Evolutionary conservation across 331 rosid genomes (phyloP).

Genomic region (Erythrophleum ivorense): DNA sequence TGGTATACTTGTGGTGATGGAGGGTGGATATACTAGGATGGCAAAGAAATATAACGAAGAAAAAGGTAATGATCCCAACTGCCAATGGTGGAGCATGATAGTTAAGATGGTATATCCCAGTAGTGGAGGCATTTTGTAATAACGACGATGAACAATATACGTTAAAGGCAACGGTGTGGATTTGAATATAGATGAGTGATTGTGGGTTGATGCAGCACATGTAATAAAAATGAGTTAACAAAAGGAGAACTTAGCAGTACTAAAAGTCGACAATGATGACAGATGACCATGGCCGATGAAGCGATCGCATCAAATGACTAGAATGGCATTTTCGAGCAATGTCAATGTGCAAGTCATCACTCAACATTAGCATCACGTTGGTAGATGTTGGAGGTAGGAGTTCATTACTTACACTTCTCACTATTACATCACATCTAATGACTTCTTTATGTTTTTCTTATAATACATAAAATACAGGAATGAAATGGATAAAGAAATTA

Average conservation of each 20-base stretch:
- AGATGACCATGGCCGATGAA: background rate
- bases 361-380: background rate
- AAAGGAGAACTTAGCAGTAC: background rate
- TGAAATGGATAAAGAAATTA: background rate
- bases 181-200: background rate
- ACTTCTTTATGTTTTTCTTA: too few species aligned
- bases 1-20: too few species aligned
- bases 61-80: conserved; percentile 1
- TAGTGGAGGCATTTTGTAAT: background rate
- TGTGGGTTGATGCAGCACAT: background rate
- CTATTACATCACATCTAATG: too few species aligned
- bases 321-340: background rate
- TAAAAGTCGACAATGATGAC: background rate
- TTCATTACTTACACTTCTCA: too few species aligned
- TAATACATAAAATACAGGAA: background rate
- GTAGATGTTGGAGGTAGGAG: background rate
- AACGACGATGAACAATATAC: background rate
- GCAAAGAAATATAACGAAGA: background rate
- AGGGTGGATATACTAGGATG: background rate
- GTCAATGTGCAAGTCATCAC: background rate
- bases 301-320: background rate
- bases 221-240: background rate
- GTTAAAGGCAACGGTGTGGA: background rate
- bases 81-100: background rate
- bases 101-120: background rate